These are phyloP conservation scores for Penicillium sclerotigenum DNA, from an alignment of 2,329 filamentous ascomycete species.

Conservation along the genomic window DNA sequence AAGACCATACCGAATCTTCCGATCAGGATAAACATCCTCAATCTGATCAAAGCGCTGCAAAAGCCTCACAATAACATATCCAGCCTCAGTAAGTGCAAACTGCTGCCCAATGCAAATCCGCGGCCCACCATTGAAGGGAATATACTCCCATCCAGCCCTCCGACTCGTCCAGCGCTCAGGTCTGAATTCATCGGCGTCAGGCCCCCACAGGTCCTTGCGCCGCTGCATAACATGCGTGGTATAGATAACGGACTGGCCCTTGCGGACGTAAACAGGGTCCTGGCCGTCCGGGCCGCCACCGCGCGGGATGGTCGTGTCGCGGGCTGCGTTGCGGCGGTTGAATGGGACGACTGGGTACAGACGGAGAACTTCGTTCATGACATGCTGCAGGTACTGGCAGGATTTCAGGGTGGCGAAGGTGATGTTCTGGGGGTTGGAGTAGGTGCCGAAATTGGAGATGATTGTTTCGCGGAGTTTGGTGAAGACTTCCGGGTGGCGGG, in stretches of 20 bases:
- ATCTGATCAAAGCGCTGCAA: conserved; percentile 69
- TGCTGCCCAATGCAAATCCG: conserved; percentile 76
- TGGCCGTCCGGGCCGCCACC: conserved; percentile 61
- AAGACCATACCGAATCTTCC: conserved; percentile 20
- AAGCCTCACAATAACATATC: conserved; percentile 67
- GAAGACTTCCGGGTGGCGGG: conserved; percentile 37
- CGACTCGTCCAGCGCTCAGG: conserved; percentile 71
- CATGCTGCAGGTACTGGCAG: conserved; percentile 39
- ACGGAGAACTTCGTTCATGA: conserved; percentile 43
- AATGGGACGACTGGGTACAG: conserved; percentile 48
- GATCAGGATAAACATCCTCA: conserved; percentile 37
- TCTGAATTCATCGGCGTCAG: conserved; percentile 53
- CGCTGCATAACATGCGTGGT: conserved; percentile 71
- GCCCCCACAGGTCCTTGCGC: conserved; percentile 51
- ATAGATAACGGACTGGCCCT: conserved; percentile 65
- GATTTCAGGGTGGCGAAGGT: conserved; percentile 45
- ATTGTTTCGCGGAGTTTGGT: conserved; percentile 36
- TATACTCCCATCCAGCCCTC: conserved; percentile 63
- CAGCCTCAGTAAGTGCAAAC: conserved; percentile 69
- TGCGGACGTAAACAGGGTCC: conserved; percentile 62
- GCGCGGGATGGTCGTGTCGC: conserved; percentile 44
- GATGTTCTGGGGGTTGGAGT: conserved; percentile 37
- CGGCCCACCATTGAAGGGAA: conserved; percentile 73
- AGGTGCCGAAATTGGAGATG: conserved; percentile 41
- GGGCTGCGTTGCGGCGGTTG: conserved; percentile 42